Evolutionary conservation across 768 basidiomycete species (phyloP).

Genomic region (Baorangia bicolor): DNA sequence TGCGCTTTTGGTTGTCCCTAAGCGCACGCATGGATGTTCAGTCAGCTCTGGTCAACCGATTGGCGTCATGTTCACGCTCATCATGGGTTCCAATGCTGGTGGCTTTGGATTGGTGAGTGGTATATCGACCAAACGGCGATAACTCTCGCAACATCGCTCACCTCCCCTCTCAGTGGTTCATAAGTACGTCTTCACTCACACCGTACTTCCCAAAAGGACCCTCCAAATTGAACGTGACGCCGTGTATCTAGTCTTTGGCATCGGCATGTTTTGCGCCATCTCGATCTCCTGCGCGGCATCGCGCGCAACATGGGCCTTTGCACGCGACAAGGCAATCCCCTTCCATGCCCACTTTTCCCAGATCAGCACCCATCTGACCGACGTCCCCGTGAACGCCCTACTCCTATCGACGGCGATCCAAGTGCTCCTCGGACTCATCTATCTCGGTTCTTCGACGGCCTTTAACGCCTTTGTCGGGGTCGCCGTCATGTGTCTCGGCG

Average conservation of each 20-base stretch:
- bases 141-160: not conserved
- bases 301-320: slow-evolving; percentile 70
- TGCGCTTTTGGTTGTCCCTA: not conserved
- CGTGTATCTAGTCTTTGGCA: slow-evolving; percentile 44
- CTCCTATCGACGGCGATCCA: slow-evolving; percentile 58
- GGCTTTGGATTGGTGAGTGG: slow-evolving; percentile 57
- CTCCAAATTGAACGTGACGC: not conserved
- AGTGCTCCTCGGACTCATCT: slow-evolving; percentile 59
- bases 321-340: slow-evolving; percentile 65
- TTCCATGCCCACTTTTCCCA: slow-evolving; percentile 47
- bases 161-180: slow-evolving; percentile 37
- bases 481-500: slow-evolving; percentile 62
- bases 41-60: slow-evolving; percentile 64
- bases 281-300: slow-evolving; percentile 68
- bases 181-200: slow-evolving; percentile 30
- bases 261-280: slow-evolving; percentile 61
- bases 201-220: no score
- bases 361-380: slow-evolving; percentile 40
- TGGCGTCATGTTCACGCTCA: slow-evolving; percentile 58
- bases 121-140: slow-evolving; percentile 1
- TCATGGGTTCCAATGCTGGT: slow-evolving; percentile 60
- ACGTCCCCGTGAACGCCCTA: slow-evolving; percentile 60
- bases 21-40: slow-evolving; percentile 13
- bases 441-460: slow-evolving; percentile 58
- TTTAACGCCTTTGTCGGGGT: slow-evolving; percentile 71